phyloP scores from a whole-genome alignment of 352 stramenopile genomes.

The Phytophthora macrochlamydospora region DNA sequence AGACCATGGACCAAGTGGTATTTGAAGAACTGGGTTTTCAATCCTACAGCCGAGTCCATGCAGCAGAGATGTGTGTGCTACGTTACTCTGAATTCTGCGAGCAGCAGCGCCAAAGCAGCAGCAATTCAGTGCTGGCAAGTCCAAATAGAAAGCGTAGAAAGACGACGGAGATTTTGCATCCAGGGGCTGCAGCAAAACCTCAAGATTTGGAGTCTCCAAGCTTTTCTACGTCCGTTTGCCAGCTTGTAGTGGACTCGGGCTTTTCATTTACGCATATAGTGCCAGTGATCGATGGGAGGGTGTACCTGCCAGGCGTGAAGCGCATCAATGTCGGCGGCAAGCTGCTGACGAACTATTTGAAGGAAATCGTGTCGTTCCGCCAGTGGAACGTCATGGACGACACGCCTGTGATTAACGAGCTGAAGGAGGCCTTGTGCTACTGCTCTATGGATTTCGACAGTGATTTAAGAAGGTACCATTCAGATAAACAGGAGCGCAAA shows the following conservation, averaged over 20 bases:
- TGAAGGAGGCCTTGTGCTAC: conserved; percentile 92
- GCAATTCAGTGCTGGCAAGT: conserved; percentile 11
- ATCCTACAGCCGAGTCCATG: conserved; percentile 51
- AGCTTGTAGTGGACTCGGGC: conserved; percentile 93
- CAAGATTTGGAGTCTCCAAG: conserved; percentile 25
- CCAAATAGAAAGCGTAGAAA: conserved; percentile 22
- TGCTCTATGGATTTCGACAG: conserved; percentile 86
- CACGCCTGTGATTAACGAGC: conserved; percentile 67
- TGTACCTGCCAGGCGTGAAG: conserved; percentile 54
- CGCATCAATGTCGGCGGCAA: conserved; percentile 95
- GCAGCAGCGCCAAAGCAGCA: conserved; percentile 17
- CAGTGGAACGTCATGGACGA: conserved; percentile 98
- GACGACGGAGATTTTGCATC: background rate
- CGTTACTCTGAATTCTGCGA: conserved; percentile 54
- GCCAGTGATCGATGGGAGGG: conserved; percentile 81
- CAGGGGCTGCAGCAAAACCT: background rate
- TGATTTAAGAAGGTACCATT: conserved; percentile 69
- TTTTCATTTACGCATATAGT: conserved; percentile 96
- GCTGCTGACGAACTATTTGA: conserved; percentile 96
- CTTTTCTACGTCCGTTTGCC: conserved; percentile 62
- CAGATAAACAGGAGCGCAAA: conserved; percentile 37
- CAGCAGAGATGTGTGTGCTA: conserved; percentile 68
- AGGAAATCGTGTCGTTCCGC: conserved; percentile 95
- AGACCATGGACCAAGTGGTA: conserved; percentile 82
- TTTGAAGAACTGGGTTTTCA: conserved; percentile 81